Evolutionary conservation across 169 alveolate genomes (phyloP).

Genomic region (Plasmodium malariae): DNA sequence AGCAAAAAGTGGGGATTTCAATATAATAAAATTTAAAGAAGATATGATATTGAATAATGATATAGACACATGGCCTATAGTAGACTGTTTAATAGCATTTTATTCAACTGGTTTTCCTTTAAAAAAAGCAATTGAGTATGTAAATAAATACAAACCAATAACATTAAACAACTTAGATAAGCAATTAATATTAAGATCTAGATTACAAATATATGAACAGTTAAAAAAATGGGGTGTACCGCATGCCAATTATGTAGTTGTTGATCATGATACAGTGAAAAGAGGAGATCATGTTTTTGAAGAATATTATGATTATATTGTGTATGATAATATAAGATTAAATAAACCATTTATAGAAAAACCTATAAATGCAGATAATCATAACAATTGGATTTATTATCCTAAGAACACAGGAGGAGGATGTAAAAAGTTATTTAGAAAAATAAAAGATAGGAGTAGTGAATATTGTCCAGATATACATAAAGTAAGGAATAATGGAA

Average conservation of each 20-base stretch:
- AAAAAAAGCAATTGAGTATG: conserved; percentile 78
- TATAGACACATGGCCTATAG: conserved; percentile 92
- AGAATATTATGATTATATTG: conserved; percentile 94
- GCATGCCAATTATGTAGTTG: conserved; percentile 90
- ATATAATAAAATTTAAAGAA: conserved; percentile 88
- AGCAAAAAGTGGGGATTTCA: conserved; percentile 88
- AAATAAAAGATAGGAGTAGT: conserved; percentile 91
- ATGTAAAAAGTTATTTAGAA: conserved; percentile 90
- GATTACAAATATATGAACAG: conserved; percentile 87
- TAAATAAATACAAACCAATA: conserved; percentile 74
- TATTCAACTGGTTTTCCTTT: conserved; percentile 93
- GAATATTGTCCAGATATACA: conserved; percentile 87
- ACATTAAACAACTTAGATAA: conserved; percentile 76
- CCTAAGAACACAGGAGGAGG: conserved; percentile 96
- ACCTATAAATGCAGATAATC: conserved; percentile 98
- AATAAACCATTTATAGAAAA: conserved; percentile 98
- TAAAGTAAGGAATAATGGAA: conserved; percentile 92
- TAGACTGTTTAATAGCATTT: conserved; percentile 93
- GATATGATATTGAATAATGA: conserved; percentile 88
- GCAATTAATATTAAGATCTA: conserved; percentile 83
- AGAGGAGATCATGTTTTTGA: conserved; percentile 87
- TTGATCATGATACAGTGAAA: conserved; percentile 88
- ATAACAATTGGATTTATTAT: conserved; percentile 96
- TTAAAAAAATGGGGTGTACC: conserved; percentile 89
- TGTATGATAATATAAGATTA: conserved; percentile 91